Conservation (phyloP, 768 basidiomycete genomes). For the Pulveroboletus sp. region DNA sequence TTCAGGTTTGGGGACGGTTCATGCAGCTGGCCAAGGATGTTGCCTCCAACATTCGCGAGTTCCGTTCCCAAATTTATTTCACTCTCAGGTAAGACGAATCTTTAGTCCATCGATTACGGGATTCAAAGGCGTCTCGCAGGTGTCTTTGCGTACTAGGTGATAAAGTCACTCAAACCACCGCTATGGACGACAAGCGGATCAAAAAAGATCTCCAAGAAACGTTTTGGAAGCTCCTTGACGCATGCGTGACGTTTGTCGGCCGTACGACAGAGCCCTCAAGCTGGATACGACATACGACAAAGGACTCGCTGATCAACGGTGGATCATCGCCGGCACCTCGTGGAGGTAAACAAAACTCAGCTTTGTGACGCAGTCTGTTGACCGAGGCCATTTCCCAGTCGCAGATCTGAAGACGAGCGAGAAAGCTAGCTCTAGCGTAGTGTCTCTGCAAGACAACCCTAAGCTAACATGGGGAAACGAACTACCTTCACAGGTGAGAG, state of each 20-base stretch:
- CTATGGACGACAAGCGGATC: slow-evolving; percentile 83
- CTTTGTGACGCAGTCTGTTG: background rate
- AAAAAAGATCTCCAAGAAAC: slow-evolving; percentile 92
- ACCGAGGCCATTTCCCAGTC: slow-evolving; percentile 8
- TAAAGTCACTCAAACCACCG: slow-evolving; percentile 83
- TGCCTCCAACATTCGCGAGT: slow-evolving; percentile 57
- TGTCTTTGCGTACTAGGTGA: slow-evolving; percentile 77
- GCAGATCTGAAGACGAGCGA: slow-evolving; percentile 55
- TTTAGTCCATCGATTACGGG: background rate
- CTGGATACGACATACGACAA: slow-evolving; percentile 71
- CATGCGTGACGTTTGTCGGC: slow-evolving; percentile 68
- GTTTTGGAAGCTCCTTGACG: slow-evolving; percentile 81
- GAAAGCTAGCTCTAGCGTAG: slow-evolving; percentile 46
- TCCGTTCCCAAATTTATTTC: slow-evolving; percentile 67
- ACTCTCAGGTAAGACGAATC: slow-evolving; percentile 57
- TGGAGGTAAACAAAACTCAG: slow-evolving; percentile 37
- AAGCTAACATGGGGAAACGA: slow-evolving; percentile 29
- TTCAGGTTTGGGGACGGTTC: slow-evolving; percentile 88
- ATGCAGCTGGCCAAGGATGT: slow-evolving; percentile 78
- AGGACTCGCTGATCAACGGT: slow-evolving; percentile 64
- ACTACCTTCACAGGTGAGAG: slow-evolving; percentile 26
- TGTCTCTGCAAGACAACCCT: slow-evolving; percentile 34
- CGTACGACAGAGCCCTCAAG: slow-evolving; percentile 70
- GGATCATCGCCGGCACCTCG: slow-evolving; percentile 66
- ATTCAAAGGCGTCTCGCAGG: slow-evolving; percentile 35